Evolutionary conservation across 2,329 filamentous ascomycete genomes (phyloP), one percentile per base, ranked within the genome.

Genomic region (Cladosporium sp.): DNA sequence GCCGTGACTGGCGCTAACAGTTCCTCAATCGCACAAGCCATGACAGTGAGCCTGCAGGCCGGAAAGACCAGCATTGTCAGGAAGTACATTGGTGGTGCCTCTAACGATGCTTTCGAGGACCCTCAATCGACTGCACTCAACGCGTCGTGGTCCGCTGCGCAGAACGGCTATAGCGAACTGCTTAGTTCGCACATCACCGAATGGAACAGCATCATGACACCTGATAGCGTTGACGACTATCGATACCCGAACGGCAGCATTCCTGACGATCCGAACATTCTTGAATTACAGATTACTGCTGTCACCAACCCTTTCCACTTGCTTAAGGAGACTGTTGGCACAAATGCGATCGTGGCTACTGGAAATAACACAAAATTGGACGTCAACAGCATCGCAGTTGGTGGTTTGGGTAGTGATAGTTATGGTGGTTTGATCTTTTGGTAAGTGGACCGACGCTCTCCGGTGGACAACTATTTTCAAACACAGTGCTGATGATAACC

Each of bases 21-120:
- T 11, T 88, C 86, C 0, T 87, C 86, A 0, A 84, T 89, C 62
- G 85, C 84, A 1, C 85, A 89, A 64, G 78, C 82, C 7, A 79
- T 84, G 43, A 70, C 76, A 9, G 76, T 88, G 28, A 74, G 71
- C 1, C 74, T 89, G 6, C 74, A 73, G 30, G 79, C 80, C 2
- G 82, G 82, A 1, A 67, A 82, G 63, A 78, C 79, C 0, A 76
- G 82, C 3, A 82, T 77, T 1, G 72, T 90, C 47, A 82, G 79
- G 49, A 91, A 91, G 67, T 90, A 81, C 63, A 79, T 90, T 15
- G 88, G 88, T 28, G 81, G 79, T 51, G 87, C 88, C 3, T 88
- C 87, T 1, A 82, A 81, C 0, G 88, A 90, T 70, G 87, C 85
- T 0, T 90, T 89, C 66, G 61, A 74, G 0, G 74, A 87, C 61